Conservation (phyloP, 345 rosid species). For the Geranium brycei region DNA sequence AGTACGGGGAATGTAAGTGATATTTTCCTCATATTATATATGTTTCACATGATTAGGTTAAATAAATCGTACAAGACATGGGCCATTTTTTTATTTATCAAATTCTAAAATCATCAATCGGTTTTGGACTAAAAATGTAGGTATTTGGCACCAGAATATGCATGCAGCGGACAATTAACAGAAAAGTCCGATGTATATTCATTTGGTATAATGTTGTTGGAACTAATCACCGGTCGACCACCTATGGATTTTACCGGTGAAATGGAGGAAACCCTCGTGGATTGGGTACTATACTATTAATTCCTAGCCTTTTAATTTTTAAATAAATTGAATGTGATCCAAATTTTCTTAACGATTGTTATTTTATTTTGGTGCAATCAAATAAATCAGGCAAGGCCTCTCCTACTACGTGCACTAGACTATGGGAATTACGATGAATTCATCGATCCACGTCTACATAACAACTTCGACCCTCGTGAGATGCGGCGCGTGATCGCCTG, state of each 20-base stretch:
- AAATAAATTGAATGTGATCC: no score
- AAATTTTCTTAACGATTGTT: background rate
- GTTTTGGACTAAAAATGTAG: conserved; percentile 16
- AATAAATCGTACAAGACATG: no score
- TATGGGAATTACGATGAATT: conserved; percentile 37
- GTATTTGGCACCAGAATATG: conserved; percentile 92
- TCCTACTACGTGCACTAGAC: conserved; percentile 35
- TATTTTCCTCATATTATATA: no score
- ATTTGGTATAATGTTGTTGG: conserved; percentile 73
- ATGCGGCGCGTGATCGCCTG: conserved; percentile 66
- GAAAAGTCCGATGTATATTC: conserved; percentile 21
- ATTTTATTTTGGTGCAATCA: background rate
- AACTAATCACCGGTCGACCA: conserved; percentile 63
- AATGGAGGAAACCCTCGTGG: conserved; percentile 71
- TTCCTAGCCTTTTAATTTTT: background rate
- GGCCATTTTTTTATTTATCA: background rate
- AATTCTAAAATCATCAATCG: background rate
- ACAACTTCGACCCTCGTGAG: conserved; percentile 36
- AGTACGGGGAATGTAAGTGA: no score
- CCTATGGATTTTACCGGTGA: conserved; percentile 32
- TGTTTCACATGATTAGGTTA: no score
- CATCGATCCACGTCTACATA: conserved; percentile 57
- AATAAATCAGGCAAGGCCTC: conserved; percentile 55
- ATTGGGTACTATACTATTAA: conserved; percentile 38
- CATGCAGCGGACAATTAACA: conserved; percentile 75